Evolutionary conservation across 2,329 filamentous ascomycete genomes (phyloP).

Genomic region (Colletotrichum viniferum): DNA sequence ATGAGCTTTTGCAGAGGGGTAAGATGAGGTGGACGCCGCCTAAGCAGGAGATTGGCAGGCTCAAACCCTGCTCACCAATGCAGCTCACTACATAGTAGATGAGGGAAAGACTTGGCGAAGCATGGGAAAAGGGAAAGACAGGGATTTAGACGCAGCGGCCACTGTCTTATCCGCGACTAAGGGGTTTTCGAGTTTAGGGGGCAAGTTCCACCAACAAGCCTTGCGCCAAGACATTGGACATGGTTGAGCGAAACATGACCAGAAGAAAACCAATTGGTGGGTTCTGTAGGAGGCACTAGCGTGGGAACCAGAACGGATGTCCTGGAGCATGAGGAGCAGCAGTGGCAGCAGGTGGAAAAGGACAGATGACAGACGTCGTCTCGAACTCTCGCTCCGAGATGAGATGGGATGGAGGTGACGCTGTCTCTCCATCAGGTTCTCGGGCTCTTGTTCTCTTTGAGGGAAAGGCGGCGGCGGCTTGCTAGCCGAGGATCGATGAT

Average conservation of each 20-base stretch:
- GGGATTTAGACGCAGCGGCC: conserved; percentile 7
- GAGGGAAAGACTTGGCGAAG: neutral
- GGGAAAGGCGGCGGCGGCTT: neutral
- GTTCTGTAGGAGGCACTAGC: neutral
- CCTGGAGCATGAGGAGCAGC: neutral
- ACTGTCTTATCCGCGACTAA: conserved; percentile 14
- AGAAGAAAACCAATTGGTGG: conserved; percentile 10
- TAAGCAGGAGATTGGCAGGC: conserved; percentile 12
- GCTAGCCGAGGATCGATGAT: neutral
- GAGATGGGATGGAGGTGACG: neutral
- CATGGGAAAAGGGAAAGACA: neutral
- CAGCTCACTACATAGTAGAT: neutral
- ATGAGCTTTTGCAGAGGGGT: too few species aligned
- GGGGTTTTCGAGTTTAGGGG: conserved; percentile 13
- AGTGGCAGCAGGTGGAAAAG: neutral
- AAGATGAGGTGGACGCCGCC: too few species aligned
- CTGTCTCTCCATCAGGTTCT: neutral
- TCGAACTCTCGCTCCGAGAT: neutral
- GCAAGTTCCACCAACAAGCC: conserved; percentile 6
- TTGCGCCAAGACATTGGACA: conserved; percentile 9
- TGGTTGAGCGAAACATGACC: conserved; percentile 4
- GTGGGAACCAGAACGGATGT: neutral
- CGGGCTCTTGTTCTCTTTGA: neutral
- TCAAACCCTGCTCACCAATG: conserved; percentile 9
- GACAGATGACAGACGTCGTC: neutral